Percentiles rank a stretch among this genome's conserved stretches.
Evolutionary conservation across 1,284 basidiomycete species (phyloP).

Genomic region (Sanghuangporus sanghuang): DNA sequence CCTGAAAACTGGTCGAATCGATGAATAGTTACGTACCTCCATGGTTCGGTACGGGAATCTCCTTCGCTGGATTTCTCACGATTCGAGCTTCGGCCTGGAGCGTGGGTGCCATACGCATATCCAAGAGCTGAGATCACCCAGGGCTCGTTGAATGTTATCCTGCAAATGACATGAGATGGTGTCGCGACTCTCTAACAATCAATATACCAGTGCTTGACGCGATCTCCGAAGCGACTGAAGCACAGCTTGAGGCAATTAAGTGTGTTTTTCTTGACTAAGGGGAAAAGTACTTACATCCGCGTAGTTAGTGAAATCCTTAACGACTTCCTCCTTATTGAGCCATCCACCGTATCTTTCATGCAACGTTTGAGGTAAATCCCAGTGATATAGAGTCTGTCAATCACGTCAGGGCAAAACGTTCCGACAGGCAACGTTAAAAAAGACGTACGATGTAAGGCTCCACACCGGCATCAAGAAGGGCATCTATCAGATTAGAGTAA

Average conservation of each 20-base stretch:
- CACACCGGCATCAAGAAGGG: constrained; percentile 54
- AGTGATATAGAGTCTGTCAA: constrained; percentile 66
- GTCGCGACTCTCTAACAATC: not conserved
- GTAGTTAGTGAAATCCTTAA: constrained; percentile 60
- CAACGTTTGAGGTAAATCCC: constrained; percentile 70
- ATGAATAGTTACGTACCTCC: constrained; percentile 21
- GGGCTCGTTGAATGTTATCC: constrained; percentile 71
- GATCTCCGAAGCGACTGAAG: constrained; percentile 68
- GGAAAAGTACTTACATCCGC: constrained; percentile 38
- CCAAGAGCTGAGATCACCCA: constrained; percentile 68
- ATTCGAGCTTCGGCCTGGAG: constrained; percentile 61
- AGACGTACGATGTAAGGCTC: constrained; percentile 60
- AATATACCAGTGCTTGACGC: constrained; percentile 67
- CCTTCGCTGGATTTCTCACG: constrained; percentile 24
- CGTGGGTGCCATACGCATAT: constrained; percentile 59
- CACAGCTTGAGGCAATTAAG: constrained; percentile 38
- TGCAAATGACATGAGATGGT: constrained; percentile 20
- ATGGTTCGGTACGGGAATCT: not conserved
- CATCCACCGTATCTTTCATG: constrained; percentile 71
- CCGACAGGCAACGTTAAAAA: not conserved
- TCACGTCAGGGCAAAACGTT: not conserved
- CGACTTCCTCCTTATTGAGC: constrained; percentile 58
- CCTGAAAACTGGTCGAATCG: not conserved
- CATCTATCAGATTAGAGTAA: constrained; percentile 65
- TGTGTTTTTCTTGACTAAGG: constrained; percentile 2